A percentile compares a stretch with the other conserved stretches of the same genome.
Evolutionary conservation across 495 filamentous ascomycete species (phyloP).

Genomic region (Aspergillus sclerotiicarbonarius): DNA sequence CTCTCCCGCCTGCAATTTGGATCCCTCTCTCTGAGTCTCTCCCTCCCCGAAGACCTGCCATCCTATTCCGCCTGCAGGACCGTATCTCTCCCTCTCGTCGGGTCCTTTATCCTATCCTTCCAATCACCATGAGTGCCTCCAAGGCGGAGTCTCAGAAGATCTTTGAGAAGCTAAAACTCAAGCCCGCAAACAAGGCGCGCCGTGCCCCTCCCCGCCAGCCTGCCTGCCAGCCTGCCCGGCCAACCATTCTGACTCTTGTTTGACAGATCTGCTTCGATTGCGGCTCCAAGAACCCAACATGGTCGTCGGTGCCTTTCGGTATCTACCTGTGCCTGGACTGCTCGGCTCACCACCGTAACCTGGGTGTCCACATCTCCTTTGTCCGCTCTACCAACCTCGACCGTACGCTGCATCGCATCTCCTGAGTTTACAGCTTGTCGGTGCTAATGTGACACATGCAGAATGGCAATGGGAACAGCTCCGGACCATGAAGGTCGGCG

Average conservation of each 20-base stretch:
- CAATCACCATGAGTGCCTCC: conserved; percentile 71
- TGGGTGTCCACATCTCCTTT: conserved; percentile 95
- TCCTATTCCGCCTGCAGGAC: neutral
- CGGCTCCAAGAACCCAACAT: conserved; percentile 93
- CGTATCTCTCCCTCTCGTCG: conserved; percentile 1
- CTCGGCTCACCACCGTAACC: conserved; percentile 85
- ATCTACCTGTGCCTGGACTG: conserved; percentile 99
- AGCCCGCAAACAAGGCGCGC: conserved; percentile 88
- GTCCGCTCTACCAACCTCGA: conserved; percentile 97
- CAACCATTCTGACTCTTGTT: conserved; percentile 21
- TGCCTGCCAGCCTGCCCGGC: conserved; percentile 9
- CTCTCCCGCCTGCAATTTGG: conserved; percentile 24
- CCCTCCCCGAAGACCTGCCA: conserved; percentile 11
- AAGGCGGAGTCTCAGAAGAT: conserved; percentile 96
- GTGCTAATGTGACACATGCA: conserved; percentile 37
- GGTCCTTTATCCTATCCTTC: neutral
- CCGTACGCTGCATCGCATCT: conserved; percentile 60
- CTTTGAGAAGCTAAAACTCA: conserved; percentile 94
- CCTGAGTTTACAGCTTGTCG: neutral
- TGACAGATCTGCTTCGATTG: conserved; percentile 94
- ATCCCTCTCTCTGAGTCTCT: conserved; percentile 16
- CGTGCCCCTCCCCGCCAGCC: conserved; percentile 24
- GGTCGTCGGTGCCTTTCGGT: conserved; percentile 94
- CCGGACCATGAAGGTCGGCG: conserved; percentile 96
- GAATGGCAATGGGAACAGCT: conserved; percentile 99